Conservation (phyloP, 176 grass and related monocot genomes). For the Hsuehochloa calcarea region DNA sequence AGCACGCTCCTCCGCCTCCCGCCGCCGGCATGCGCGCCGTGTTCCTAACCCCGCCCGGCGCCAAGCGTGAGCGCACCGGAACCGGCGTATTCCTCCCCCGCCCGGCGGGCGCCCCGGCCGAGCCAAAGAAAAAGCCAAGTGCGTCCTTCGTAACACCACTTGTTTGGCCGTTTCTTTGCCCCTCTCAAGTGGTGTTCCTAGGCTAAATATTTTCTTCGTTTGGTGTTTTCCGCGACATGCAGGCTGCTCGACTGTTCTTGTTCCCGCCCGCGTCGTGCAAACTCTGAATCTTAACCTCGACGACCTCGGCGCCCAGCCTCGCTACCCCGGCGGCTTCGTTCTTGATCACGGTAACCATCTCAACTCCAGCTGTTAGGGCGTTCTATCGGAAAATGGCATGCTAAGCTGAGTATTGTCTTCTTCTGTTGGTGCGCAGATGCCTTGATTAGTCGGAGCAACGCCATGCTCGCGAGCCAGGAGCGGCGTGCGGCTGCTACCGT, state of each 20-base stretch:
- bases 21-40: conserved; percentile 55
- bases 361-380: rapidly evolving
- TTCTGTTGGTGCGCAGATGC: conserved; percentile 20
- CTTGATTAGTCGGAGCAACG: conserved; percentile 67
- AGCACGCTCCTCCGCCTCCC: not conserved
- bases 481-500: not conserved
- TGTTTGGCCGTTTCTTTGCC: not conserved
- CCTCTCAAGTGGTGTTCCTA: not conserved
- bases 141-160: not conserved
- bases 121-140: conserved; percentile 70
- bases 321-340: conserved; percentile 58
- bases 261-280: conserved; percentile 81
- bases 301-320: conserved; percentile 68
- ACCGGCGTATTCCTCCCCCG: conserved; percentile 83
- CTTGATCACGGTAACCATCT: conserved; percentile 47
- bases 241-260: conserved; percentile 86
- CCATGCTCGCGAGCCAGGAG: conserved; percentile 53
- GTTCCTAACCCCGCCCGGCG: conserved; percentile 46
- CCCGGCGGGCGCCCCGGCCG: conserved; percentile 28
- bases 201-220: not conserved
- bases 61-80: conserved; percentile 70
- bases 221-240: not conserved
- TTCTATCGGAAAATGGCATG: not conserved
- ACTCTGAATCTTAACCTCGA: conserved; percentile 84
- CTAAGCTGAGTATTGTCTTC: not conserved